Conservation (phyloP, 108 stramenopile species). For the Chaetoceros muelleri region DNA sequence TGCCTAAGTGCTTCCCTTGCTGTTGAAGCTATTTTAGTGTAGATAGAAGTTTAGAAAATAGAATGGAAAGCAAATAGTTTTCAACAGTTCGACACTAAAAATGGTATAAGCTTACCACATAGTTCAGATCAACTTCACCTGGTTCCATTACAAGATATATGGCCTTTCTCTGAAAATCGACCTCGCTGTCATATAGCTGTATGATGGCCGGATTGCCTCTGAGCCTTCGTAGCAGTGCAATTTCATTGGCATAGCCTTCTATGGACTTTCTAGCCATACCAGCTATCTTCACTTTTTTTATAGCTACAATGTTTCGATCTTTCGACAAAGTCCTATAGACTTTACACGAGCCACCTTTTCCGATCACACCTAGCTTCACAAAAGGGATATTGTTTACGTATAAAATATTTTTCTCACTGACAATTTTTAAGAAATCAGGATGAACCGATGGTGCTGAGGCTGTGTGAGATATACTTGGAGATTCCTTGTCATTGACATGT, state of each 20-base stretch:
- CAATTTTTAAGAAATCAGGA: conserved; percentile 59
- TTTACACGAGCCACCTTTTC: conserved; percentile 94
- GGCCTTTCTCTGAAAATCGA: conserved; percentile 70
- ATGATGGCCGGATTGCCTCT: conserved; percentile 91
- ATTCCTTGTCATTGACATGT: not conserved
- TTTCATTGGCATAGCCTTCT: conserved; percentile 96
- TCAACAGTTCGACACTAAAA: too few species aligned
- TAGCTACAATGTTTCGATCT: conserved; percentile 79
- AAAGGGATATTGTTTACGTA: conserved; percentile 73
- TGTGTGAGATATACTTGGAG: not conserved
- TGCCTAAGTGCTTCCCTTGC: conserved; percentile 11
- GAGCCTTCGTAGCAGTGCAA: conserved; percentile 76
- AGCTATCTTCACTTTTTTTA: conserved; percentile 92
- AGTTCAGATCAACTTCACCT: conserved; percentile 94
- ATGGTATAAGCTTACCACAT: too few species aligned
- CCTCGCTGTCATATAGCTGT: conserved; percentile 81
- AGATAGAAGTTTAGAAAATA: too few species aligned
- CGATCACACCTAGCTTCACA: conserved; percentile 89
- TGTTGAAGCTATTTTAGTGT: conserved; percentile 4
- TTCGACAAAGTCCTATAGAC: conserved; percentile 83
- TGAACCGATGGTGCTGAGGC: conserved; percentile 3
- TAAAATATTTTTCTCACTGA: conserved; percentile 72
- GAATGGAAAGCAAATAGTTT: too few species aligned
- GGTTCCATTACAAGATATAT: conserved; percentile 90
- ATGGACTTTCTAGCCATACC: conserved; percentile 72